These are phyloP conservation scores for Fraxinus latifolia DNA, from an alignment of 305 asterid species.

Conservation along the genomic window DNA sequence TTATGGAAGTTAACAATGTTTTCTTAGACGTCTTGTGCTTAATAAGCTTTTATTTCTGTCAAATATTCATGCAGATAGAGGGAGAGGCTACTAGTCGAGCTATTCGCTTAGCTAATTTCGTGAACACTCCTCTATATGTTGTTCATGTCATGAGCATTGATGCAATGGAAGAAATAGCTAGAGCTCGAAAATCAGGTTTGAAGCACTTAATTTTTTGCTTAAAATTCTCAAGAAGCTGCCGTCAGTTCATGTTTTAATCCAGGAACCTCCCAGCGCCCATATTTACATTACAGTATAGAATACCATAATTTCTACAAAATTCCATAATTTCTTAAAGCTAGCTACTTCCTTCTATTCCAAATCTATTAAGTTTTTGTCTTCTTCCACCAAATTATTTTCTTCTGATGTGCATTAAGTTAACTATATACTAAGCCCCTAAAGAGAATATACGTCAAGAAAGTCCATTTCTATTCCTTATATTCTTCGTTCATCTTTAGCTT, in stretches of 20 bases:
- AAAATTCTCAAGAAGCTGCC: neutral
- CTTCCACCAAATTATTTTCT: neutral
- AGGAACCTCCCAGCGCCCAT: neutral
- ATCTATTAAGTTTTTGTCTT: neutral
- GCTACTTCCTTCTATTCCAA: neutral
- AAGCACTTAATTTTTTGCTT: neutral
- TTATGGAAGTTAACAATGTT: slow-evolving; percentile 10
- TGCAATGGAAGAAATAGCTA: slow-evolving; percentile 95
- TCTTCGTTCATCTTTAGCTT: neutral
- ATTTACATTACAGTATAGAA: neutral
- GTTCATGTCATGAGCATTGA: slow-evolving; percentile 99
- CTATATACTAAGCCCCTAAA: neutral
- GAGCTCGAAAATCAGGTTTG: slow-evolving; percentile 90
- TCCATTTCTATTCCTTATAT: neutral
- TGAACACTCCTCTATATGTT: slow-evolving; percentile 81
- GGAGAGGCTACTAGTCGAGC: slow-evolving; percentile 96
- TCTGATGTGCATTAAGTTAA: neutral
- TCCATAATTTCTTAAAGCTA: neutral
- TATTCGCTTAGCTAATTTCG: slow-evolving; percentile 89
- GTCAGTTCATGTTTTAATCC: neutral
- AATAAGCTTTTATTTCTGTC: slow-evolving; percentile 15
- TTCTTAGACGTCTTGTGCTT: slow-evolving; percentile 8
- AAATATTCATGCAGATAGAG: slow-evolving; percentile 63
- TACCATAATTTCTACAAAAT: neutral
- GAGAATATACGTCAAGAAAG: neutral